Base-by-base conservation (phyloP, 129 eudicot species). In the Escallonia rubra region DNA sequence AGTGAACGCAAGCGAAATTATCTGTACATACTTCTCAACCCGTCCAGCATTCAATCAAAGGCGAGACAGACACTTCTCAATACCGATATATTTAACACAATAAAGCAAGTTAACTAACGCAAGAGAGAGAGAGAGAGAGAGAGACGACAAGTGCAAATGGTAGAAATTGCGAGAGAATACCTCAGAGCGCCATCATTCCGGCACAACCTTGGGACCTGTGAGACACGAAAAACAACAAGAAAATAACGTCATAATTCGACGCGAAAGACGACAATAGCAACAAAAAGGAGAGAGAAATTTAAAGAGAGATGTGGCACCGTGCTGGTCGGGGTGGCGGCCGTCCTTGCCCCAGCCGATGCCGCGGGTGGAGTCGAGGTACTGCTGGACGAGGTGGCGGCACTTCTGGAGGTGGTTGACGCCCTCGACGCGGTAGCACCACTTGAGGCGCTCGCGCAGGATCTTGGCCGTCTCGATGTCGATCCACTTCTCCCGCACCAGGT, bases 321-420 rank as follows among this genome's bases (percentile, higher is more conserved):
- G 97, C 41, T 85, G 87, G 56, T 82, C 83, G 11, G 81, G 94
- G 54, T 87, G 97, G 14, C 97, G 91, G 42, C 79, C 89, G 66
- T 91, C 98, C 76, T 88, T 91, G 64, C 95, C 95, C 98, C 96
- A 91, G 0, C 98, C 98, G 53, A 91, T 79, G n/a, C 98, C 98
- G 71, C 96, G 96, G 16, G 98, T 91, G 14, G 96, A 74, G 15
- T 91, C 98, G 42, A 91, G 84, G 72, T 91, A 91, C 76, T 88
- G 95, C 48, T 86, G 78, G 47, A 91, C 98, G 57, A 91, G 91
- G 49, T 91, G 98, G 61, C 94, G 94, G 59, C 98, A 91, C 54
- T 91, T 91, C 76, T 88, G 98, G 65, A 83, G 95, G 55, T 91
- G 98, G 61, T 91, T 91, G 9, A 91, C 79, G 4, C 98, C 98